Evolutionary conservation across 441 rosid genomes (phyloP), one percentile per base, ranked within the genome.

Genomic region (Gossypium lobatum): DNA sequence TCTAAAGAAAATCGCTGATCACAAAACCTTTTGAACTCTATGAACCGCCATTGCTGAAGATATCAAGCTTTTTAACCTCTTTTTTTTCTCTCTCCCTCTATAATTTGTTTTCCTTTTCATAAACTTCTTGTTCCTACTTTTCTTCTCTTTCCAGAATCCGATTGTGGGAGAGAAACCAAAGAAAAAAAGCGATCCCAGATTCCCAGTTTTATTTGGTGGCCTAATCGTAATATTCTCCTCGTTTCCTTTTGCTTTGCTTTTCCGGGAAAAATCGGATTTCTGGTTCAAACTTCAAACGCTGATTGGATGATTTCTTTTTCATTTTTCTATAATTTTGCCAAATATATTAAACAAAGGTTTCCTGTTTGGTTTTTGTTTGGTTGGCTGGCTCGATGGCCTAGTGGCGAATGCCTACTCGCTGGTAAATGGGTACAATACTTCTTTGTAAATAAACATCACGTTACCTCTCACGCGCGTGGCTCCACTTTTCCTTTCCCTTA

Each of bases 31-130:
- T 78, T 75, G 77, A 85, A 86, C 86, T 86, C 81, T 82, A 76
- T 52, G 77, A 78, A 85, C 82, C 75, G 82, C 83, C 95, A 87
- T 90, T 57, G 77, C 77, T 79, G 82, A 78, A 80, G 72, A 75
- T 45, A 52, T 61, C 71, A 64, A 80, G 73, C 76, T 69, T 73
- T 69, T 69, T 28, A 67, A 16, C 9, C 9, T 10, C 73, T 78
- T 73, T 42, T 42, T 65, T 75, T 72, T 76, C 80, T 76, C 71
- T 76, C 80, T 81, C 82, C 78, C 86, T 74, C 80, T 78, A 75
- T 73, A 63, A 73, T 79, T 78, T 72, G 28, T 60, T 16, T 53
- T 0, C 7, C 7, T 16, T 31, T 80, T 26, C 6, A 3, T 16
- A 54, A 6, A 10, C 59, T 34, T 34, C 39, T 34, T 6, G 6